Evolutionary conservation across 2,329 filamentous ascomycete genomes (phyloP), one percentile per base, ranked within the genome.

Genomic region (Thelonectria olida): DNA sequence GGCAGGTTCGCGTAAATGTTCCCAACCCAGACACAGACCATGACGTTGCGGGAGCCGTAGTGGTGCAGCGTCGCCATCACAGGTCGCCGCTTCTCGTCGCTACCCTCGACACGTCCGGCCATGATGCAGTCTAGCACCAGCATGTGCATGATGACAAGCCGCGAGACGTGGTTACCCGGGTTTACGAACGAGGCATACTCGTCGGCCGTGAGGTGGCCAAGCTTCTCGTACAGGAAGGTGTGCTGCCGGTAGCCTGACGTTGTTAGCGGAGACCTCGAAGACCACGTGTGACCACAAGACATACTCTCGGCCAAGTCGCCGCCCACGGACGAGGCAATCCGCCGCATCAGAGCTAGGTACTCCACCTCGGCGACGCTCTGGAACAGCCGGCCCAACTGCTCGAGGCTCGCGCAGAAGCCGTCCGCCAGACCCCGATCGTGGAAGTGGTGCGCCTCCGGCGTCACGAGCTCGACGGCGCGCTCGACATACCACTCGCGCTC

Each of bases 11-110:
- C 63, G 9, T 75, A 72, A 9, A 81, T 76, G 22, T 68, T 61
- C 39, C 77, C 72, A 0, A 74, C 70, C 80, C 81, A 83, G 12
- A 77, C 68, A 34, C 78, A 68, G 4, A 74, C 75, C 60, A 74
- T 73, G 20, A 60, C 64, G 22, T 71, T 72, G 36, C 70, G 63
- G 20, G 60, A 65, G 19, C 68, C 61, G 10, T 64, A 62, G 0
- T 65, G 7, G 59, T 47, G 3, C 20, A 25, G 1, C 48, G 19
- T 5, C 15, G 27, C 9, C n/a, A 20, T n/a, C 20, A 15, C 10
- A 8, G 19, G 45, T 3, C n/a, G 58, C 7, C 55, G 25, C 2
- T 50, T 49, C 6, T 61, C 52, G 5, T 63, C 62, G 9, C 64
- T 50, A 2, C 54, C 57, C 23, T 68, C 71, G 5, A n/a, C n/a